Evolutionary conservation across 768 basidiomycete species (phyloP).

Genomic region (Lactarius vividus): DNA sequence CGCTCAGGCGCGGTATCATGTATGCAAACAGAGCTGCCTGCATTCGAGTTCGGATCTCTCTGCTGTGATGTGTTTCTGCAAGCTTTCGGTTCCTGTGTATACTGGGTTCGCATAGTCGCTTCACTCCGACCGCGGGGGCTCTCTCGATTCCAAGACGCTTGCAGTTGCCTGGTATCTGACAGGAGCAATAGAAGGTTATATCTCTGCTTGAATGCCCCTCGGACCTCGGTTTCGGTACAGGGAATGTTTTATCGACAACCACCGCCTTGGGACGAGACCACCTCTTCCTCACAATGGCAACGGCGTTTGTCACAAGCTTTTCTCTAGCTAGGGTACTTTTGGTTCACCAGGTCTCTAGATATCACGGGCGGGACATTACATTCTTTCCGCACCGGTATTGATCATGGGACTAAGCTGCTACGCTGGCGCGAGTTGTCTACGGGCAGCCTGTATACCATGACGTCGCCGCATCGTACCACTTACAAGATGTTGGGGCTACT

Average conservation of each 20-base stretch:
- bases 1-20: neutral
- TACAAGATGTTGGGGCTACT: neutral
- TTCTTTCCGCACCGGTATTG: neutral
- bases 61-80: neutral
- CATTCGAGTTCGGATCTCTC: neutral
- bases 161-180: neutral
- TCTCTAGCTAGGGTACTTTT: neutral
- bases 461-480: neutral
- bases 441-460: neutral
- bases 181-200: neutral
- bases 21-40: neutral
- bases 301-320: neutral
- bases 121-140: neutral
- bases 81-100: neutral
- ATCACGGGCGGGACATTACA: neutral
- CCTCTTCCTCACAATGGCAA: neutral
- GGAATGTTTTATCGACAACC: neutral
- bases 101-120: neutral
- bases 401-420: neutral
- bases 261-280: neutral
- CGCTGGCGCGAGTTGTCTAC: neutral
- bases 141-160: neutral
- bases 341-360: neutral
- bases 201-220: neutral
- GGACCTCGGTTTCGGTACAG: neutral